phyloP scores from a whole-genome alignment of 2,329 filamentous ascomycete species.

The Aspergillus sp. region DNA sequence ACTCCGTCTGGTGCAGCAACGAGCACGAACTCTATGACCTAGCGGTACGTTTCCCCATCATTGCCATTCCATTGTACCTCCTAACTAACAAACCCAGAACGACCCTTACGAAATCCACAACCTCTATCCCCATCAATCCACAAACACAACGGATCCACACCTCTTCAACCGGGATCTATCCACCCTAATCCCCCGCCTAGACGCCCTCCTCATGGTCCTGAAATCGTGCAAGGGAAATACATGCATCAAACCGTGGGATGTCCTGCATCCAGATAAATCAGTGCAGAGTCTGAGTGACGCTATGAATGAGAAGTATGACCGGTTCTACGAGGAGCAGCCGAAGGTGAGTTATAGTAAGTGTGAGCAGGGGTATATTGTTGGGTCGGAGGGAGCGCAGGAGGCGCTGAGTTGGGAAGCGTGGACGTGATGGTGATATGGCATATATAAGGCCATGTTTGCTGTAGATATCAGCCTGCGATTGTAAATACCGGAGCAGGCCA shows the following conservation, averaged over 20 bases:
- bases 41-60: neutral
- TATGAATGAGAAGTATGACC: constrained; percentile 9
- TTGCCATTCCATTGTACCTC: neutral
- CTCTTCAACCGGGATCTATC: neutral
- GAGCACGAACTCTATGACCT: constrained; percentile 19
- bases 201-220: constrained; percentile 4
- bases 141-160: neutral
- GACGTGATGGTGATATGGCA: too few species aligned
- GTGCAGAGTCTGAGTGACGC: constrained; percentile 13
- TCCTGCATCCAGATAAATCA: constrained; percentile 4
- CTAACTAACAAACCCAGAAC: neutral
- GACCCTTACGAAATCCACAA: constrained; percentile 15
- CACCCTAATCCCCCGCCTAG: constrained; percentile 10
- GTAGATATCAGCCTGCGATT: too few species aligned
- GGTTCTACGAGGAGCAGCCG: constrained; percentile 9
- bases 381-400: too few species aligned
- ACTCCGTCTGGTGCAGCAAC: constrained; percentile 16
- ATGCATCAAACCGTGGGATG: neutral
- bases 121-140: constrained; percentile 2
- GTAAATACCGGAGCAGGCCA: too few species aligned
- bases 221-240: neutral
- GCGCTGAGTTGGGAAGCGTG: too few species aligned
- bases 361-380: neutral
- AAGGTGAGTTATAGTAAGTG: neutral
- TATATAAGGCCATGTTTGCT: too few species aligned